Evolutionary conservation across 225 moss, liverwort and hornwort genomes (phyloP), one percentile per base, ranked within the genome.

Genomic region (Ulota crispa): DNA sequence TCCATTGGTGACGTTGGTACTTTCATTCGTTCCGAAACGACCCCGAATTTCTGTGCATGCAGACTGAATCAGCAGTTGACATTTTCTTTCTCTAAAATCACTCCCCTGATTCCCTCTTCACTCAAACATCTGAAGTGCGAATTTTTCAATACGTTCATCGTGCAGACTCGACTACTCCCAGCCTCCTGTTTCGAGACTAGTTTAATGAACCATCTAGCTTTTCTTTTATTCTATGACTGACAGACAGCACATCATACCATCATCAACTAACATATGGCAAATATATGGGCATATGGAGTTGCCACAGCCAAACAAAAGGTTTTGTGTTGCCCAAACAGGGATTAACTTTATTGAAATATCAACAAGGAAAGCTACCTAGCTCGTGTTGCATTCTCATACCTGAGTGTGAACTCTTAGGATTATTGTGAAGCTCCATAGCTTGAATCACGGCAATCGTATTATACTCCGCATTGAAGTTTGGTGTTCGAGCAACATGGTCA

Each of bases 101-200:
- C 62, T 78, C 43, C 30, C 63, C 74, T 8, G 73, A 78, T 82
- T 85, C 82, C 73, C 68, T 41, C 62, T 61, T 70, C 31, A n/a
- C 26, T 70, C 37, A 60, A 65, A 67, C 83, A 42, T 62, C 54
- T 54, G 41, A 36, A 73, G 64, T 50, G 34, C 8, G 66, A 64
- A 57, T 14, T 60, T 76, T 85, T 67, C 78, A 81, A 81, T 76
- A 42, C 68, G 57, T 66, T 60, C 85, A 81, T 81, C 85, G 59
- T 81, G 82, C 85, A 50, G 47, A 45, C 61, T 45, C 66, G 65
- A 74, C 68, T 67, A 64, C 41, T 79, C 37, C 47, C 55, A 42
- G 34, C 11, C 43, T 73, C 72, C 20, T 70, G 63, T 72, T 72
- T 83, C 72, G 68, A 84, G 80, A 34, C 57, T 27, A 68, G 73